Evolutionary conservation across 2,329 filamentous ascomycete genomes (phyloP).

Genomic region (Hypoxylon sp.): DNA sequence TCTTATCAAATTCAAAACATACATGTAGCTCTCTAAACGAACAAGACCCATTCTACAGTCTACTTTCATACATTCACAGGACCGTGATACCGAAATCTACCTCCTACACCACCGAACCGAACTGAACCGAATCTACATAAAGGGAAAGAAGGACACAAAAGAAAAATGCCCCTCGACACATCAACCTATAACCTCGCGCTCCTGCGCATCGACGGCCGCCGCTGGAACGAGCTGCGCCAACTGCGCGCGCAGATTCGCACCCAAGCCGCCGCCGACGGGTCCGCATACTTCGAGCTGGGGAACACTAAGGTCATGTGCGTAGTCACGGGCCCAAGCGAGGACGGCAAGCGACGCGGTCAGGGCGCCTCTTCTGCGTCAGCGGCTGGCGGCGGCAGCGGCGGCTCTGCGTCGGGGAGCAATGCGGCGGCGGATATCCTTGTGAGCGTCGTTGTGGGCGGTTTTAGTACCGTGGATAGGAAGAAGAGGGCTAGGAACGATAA

Average conservation of each 20-base stretch:
- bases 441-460: constrained; percentile 87
- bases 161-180: constrained; percentile 90
- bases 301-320: constrained; percentile 98
- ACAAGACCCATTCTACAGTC: neutral
- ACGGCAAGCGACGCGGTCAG: constrained; percentile 58
- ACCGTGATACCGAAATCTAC: neutral
- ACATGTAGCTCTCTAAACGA: neutral
- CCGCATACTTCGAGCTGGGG: constrained; percentile 94
- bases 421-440: constrained; percentile 79
- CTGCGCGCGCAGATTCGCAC: constrained; percentile 92
- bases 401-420: constrained; percentile 52
- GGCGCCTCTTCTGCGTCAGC: constrained; percentile 28
- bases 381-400: constrained; percentile 40
- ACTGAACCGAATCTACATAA: neutral
- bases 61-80: neutral
- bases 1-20: constrained; percentile 2
- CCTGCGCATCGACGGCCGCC: constrained; percentile 84
- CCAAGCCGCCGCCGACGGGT: constrained; percentile 92
- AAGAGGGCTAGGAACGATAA: constrained; percentile 82
- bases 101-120: neutral
- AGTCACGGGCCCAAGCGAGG: constrained; percentile 87
- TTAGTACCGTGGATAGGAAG: constrained; percentile 89
- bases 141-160: neutral
- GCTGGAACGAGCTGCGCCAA: constrained; percentile 97
- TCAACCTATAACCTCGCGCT: constrained; percentile 91